Conservation (phyloP, 2,329 filamentous ascomycete genomes). For the Exophiala phaeomuriformis region DNA sequence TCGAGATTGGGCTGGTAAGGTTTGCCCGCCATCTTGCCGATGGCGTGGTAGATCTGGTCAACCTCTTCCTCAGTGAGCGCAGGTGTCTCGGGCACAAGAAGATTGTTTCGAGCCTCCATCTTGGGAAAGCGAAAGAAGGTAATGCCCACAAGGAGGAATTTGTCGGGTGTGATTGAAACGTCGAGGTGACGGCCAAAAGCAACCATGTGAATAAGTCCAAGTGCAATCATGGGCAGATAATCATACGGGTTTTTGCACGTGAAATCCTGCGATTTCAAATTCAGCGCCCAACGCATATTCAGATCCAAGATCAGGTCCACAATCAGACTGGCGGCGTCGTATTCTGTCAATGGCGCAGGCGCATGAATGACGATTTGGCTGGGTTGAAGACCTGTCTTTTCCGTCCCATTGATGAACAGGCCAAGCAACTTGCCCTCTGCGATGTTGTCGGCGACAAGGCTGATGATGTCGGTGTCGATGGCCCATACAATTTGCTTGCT, state of each 20-base stretch:
- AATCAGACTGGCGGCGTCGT: neutral
- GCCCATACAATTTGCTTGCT: neutral
- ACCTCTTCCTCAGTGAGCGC: neutral
- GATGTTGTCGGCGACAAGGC: neutral
- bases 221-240: neutral
- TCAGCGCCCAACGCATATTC: neutral
- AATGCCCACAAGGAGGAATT: neutral
- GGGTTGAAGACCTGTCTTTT: neutral
- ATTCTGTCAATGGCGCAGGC: neutral
- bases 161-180: neutral
- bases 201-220: neutral
- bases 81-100: neutral
- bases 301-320: neutral
- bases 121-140: neutral
- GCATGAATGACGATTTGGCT: conserved; percentile 1
- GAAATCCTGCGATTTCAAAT: neutral
- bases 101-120: neutral
- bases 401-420: neutral
- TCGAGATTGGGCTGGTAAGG: neutral
- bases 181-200: neutral
- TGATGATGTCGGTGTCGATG: conserved; percentile 1
- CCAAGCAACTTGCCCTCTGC: neutral
- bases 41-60: neutral
- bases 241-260: neutral
- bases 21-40: neutral